Evolutionary conservation across 768 basidiomycete species (phyloP).

Genomic region (Auriscalpium vulgare): DNA sequence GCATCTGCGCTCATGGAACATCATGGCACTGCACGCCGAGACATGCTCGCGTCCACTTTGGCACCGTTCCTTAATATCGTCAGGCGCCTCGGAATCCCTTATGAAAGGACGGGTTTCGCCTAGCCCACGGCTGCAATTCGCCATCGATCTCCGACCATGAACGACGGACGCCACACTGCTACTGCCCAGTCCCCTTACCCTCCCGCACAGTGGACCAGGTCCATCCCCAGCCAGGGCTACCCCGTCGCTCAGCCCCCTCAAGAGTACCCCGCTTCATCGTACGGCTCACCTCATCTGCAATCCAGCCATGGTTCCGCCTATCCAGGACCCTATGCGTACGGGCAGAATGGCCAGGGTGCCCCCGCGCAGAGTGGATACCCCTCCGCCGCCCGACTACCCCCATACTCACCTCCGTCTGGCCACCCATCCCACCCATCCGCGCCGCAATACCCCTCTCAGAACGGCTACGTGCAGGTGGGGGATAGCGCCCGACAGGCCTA

Average conservation of each 20-base stretch:
- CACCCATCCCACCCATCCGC: conserved; percentile 1
- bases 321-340: conserved; percentile 3
- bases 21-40: conserved; percentile 7
- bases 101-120: conserved; percentile 10
- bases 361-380: conserved; percentile 6
- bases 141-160: conserved; percentile 11
- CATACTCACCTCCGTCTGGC: conserved; percentile 1
- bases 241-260: conserved; percentile 1
- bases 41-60: conserved; percentile 5
- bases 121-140: conserved; percentile 6
- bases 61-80: conserved; percentile 11
- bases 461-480: background rate
- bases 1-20: conserved; percentile 7
- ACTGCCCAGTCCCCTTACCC: conserved; percentile 9
- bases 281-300: conserved; percentile 10
- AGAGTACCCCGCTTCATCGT: conserved; percentile 5
- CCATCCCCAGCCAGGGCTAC: conserved; percentile 9
- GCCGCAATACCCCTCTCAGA: conserved; percentile 8
- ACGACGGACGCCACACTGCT: conserved; percentile 13
- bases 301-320: conserved; percentile 1
- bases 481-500: conserved; percentile 4
- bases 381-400: conserved; percentile 3
- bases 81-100: conserved; percentile 14
- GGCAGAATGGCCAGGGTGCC: conserved; percentile 1
- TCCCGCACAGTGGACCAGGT: conserved; percentile 10